Conservation (phyloP, 257 asterid species). For the Phtheirospermum japonicum region DNA sequence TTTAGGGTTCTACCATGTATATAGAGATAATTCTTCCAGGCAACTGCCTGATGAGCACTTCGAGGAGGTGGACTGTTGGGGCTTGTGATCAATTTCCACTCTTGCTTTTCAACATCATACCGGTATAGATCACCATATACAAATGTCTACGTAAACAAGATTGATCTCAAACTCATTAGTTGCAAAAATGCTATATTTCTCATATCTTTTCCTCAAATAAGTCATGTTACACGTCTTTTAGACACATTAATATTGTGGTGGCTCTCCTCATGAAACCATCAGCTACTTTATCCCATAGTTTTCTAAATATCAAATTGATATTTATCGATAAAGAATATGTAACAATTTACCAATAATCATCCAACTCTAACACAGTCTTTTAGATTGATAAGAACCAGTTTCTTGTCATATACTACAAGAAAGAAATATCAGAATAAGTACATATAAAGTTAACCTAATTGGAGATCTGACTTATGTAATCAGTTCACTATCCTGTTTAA, state of each 20-base stretch:
- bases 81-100: slow-evolving; percentile 90
- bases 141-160: slow-evolving; percentile 67
- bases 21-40: slow-evolving; percentile 93
- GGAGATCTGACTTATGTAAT: not conserved
- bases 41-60: slow-evolving; percentile 95
- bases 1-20: slow-evolving; percentile 61
- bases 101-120: slow-evolving; percentile 85
- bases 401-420: not conserved
- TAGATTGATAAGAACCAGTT: not conserved
- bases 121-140: slow-evolving; percentile 93
- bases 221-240: slow-evolving; percentile 2
- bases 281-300: not conserved
- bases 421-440: not conserved
- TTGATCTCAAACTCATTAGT: slow-evolving; percentile 25
- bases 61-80: slow-evolving; percentile 99
- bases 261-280: not conserved
- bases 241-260: no score
- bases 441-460: slow-evolving; percentile 2
- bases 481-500: not conserved
- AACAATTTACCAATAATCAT: not conserved
- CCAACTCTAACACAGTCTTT: not conserved
- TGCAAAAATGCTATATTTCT: not conserved
- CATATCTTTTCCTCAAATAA: slow-evolving; percentile 15
- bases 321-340: not conserved
- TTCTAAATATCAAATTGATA: not conserved